Evolutionary conservation across 768 basidiomycete genomes (phyloP).

Genomic region (Pholiota microspora): DNA sequence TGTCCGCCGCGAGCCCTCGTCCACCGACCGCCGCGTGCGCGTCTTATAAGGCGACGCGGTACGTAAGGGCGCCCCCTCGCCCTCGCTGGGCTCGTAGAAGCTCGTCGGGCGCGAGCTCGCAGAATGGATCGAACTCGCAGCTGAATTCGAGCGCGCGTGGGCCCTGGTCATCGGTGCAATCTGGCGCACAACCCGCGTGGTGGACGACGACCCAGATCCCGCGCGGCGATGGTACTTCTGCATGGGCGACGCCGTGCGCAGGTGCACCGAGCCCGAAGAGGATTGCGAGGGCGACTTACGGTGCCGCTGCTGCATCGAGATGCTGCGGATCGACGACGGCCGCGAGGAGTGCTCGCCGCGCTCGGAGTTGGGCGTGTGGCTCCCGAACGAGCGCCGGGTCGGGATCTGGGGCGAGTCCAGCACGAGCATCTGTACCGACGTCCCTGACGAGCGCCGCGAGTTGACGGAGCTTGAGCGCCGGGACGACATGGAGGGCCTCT

Average conservation of each 20-base stretch:
- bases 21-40: constrained; percentile 46
- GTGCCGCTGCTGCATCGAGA: constrained; percentile 62
- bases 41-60: constrained; percentile 63
- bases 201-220: constrained; percentile 71
- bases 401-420: constrained; percentile 63
- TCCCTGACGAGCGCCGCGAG: constrained; percentile 65
- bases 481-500: constrained; percentile 75
- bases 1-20: constrained; percentile 36
- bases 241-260: constrained; percentile 75
- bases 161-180: constrained; percentile 39
- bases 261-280: constrained; percentile 67
- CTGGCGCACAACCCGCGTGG: constrained; percentile 72
- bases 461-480: constrained; percentile 90
- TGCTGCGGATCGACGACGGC: constrained; percentile 84
- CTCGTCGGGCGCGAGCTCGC: constrained; percentile 79
- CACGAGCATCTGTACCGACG: constrained; percentile 47
- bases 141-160: constrained; percentile 74
- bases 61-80: constrained; percentile 47
- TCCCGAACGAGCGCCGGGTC: constrained; percentile 70
- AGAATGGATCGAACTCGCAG: constrained; percentile 76
- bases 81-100: constrained; percentile 72
- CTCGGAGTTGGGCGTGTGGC: constrained; percentile 87
- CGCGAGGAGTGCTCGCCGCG: constrained; percentile 74
- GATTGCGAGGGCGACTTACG: constrained; percentile 75
- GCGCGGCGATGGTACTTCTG: constrained; percentile 76